Evolutionary conservation across 148 eudicot genomes (phyloP).

Genomic region (Spergularia marina): DNA sequence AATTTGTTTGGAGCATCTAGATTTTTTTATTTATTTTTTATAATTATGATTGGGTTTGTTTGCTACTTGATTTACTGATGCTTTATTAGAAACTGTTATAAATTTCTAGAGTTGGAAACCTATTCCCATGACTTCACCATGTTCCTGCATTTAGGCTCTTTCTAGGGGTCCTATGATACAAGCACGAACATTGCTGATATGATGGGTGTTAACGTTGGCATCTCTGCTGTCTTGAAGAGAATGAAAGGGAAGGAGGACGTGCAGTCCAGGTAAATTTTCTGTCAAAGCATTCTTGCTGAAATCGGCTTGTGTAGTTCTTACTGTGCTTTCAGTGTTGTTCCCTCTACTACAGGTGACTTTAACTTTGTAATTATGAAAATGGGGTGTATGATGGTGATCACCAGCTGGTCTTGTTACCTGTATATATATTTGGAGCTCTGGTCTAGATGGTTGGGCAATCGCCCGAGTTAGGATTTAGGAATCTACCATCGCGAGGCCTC

Average conservation of each 20-base stretch:
- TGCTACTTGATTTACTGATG: too few relatives aligned
- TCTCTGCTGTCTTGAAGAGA: conserved; percentile 80
- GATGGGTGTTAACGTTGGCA: conserved; percentile 94
- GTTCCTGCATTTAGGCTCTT: conserved; percentile 57
- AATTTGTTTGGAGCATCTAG: background rate
- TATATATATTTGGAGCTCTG: background rate
- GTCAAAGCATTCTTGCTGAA: background rate
- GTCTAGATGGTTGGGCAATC: background rate
- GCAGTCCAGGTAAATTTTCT: conserved; percentile 59
- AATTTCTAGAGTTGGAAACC: background rate
- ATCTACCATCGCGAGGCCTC: background rate
- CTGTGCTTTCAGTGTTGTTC: too few relatives aligned
- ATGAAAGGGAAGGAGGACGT: conserved; percentile 93
- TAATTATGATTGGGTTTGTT: too few relatives aligned
- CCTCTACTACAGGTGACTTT: background rate
- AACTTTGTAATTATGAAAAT: background rate
- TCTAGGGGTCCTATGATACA: conserved; percentile 89
- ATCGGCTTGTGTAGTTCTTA: background rate
- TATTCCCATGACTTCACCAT: background rate
- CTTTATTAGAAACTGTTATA: background rate
- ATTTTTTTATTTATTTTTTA: background rate
- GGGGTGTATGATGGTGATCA: background rate
- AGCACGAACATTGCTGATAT: conserved; percentile 99
- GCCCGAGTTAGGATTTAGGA: too few relatives aligned
- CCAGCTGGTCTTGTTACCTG: background rate